Base-by-base conservation (phyloP, 2,329 filamentous ascomycete genomes). In the Colletotrichum plurivorum region DNA sequence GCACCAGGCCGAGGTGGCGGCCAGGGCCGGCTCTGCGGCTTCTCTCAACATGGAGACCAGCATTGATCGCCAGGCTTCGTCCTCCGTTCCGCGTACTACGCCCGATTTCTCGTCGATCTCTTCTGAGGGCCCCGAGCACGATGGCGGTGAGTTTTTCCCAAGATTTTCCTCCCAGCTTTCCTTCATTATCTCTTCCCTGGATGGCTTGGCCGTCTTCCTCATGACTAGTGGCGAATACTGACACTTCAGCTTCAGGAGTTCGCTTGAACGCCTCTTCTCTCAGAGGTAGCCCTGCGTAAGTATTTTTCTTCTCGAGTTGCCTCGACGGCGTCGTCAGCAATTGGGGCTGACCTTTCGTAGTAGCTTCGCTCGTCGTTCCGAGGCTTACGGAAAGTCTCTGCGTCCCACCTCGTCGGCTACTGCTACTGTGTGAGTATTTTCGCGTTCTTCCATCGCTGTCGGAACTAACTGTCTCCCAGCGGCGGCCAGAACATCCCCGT, bases 351-450 rank as follows among this genome's bases (percentile, higher is more conserved):
- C 39, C n/a, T n/a, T n/a, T 12, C 20, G 13, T 18, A 54, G 55
- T 25, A 57, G 59, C 46, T 63, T 57, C 39, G 36, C 45, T 20
- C 55, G 67, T 10, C 55, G 55, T 13, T 66, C 67, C 15, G 41
- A 67, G 45, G 49, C 51, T 13, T 46, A 46, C 39, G 67, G 61
- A 12, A 55, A 27, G 46, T 49, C 67, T n/a, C 20, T 69, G 13
- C 67, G 67, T 12, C 67, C 67, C 45, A 69, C 67, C 13, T 60
- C 56, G 16, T 69, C 67, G 5, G 67, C 62, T 16, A 69, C 67
- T 15, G 67, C 67, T 18, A 49, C 67, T 15, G 45, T 69, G 67
- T 69, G 52, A 67, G 55, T 12, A 13, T 5, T 15, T 25, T 31
- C n/a, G 15, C 20, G 12, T 13, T 10, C 15, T 7, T 41, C 16